Conservation (phyloP, 352 stramenopile genomes). For the Globisporangium middletonii region DNA sequence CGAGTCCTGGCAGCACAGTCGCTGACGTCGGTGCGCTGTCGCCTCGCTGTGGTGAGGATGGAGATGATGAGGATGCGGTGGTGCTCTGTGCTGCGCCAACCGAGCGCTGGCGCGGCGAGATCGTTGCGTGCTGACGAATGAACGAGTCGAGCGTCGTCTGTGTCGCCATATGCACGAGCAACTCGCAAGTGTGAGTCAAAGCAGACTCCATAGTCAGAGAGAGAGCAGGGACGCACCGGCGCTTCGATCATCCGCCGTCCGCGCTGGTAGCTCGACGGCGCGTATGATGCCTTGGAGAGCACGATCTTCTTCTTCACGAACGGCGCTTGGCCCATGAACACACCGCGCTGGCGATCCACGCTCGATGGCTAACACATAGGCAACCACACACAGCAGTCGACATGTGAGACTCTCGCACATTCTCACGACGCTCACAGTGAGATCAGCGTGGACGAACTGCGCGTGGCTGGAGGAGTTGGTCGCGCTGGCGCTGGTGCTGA, state of each 20-base stretch:
- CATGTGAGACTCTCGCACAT: too few relatives aligned
- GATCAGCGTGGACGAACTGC: too few relatives aligned
- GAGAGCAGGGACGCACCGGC: slow-evolving; percentile 20
- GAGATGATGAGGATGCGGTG: slow-evolving; percentile 6
- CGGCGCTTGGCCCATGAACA: slow-evolving; percentile 8
- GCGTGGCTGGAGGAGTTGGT: background rate
- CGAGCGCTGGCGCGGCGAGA: background rate
- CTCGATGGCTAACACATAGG: background rate
- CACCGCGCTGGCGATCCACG: background rate
- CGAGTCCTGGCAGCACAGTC: slow-evolving; percentile 14
- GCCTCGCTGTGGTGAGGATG: slow-evolving; percentile 2
- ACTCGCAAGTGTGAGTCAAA: too few relatives aligned
- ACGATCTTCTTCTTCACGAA: slow-evolving; percentile 36
- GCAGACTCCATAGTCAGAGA: background rate
- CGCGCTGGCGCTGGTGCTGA: slow-evolving; percentile 15
- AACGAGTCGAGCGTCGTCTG: slow-evolving; percentile 50
- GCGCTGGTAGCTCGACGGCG: slow-evolving; percentile 19
- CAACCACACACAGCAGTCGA: background rate
- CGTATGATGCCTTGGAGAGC: slow-evolving; percentile 35
- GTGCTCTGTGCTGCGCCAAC: slow-evolving; percentile 8
- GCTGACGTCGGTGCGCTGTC: background rate
- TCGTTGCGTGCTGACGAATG: slow-evolving; percentile 25
- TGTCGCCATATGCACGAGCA: background rate
- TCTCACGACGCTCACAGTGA: too few relatives aligned
- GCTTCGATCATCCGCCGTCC: slow-evolving; percentile 23